Evolutionary conservation across 176 grass and related monocot species (phyloP), one percentile per base, ranked within the genome.

Genomic region (Rhynchospora pubera): DNA sequence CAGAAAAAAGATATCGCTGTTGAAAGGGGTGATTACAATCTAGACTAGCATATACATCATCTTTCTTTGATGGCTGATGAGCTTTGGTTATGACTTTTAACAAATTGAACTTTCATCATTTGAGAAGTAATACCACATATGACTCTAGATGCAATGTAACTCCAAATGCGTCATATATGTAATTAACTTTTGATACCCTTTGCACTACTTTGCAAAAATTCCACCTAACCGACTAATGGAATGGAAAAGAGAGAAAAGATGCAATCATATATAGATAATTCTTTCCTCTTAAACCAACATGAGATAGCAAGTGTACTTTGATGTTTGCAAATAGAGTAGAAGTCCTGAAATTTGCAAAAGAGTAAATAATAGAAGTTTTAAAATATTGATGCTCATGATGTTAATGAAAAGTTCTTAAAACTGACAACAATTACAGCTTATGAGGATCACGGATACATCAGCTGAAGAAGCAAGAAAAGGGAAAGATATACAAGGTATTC

Each of bases 401-500:
- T 48, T 32, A 15, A 46, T 70, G 66, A 39, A 28, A 18, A 26
- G 26, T 24, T 30, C 28, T 65, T 65, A 30, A 30, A 32, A 28
- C 57, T 50, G 10, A 26, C 21, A 39, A 78, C 82, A 77, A 84
- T 42, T 79, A 47, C 87, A 97, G 95, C 81, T 91, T 65, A 84
- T 80, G 60, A 89, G 87, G 73, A 90, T 88, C 63, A 91, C 83
- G 52, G 92, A 97, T 83, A 97, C 89, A 53, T 91, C 92, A 43
- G 91, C 95, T 72, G 87, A 85, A 65, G 90, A 94, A 88, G 95
- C 95, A 86, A 92, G 87, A 68, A 83, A 81, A 82, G 95, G 95
- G 67, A 94, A 92, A 79, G 95, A 97, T 82, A 93, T 97, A 75
- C 95, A 97, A 84, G 92, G 95, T 42, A 97, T 97, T 77, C 95